phyloP scores from a whole-genome alignment of 1,139 yeast genomes.

The Yamadazyma sp. region DNA sequence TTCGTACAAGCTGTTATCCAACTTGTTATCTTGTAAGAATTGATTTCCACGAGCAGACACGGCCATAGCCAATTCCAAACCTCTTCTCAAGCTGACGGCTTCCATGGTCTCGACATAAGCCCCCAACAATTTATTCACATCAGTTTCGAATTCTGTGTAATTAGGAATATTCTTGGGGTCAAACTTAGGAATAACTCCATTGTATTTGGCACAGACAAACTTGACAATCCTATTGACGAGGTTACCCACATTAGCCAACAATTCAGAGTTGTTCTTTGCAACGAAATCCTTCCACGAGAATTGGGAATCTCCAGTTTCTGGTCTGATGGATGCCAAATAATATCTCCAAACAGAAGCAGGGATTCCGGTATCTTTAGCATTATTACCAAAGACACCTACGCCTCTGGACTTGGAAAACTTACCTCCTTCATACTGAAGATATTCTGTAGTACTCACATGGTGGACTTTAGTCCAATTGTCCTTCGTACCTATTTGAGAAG shows the following conservation, averaged over 20 bases:
- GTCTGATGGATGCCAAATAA: conserved; percentile 88
- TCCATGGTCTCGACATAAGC: conserved; percentile 75
- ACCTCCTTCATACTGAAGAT: conserved; percentile 95
- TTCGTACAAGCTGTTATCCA: conserved; percentile 81
- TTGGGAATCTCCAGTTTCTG: conserved; percentile 93
- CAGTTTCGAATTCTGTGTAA: conserved; percentile 52
- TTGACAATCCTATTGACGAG: conserved; percentile 92
- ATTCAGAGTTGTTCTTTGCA: conserved; percentile 86
- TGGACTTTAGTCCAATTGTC: conserved; percentile 90
- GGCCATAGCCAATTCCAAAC: conserved; percentile 88
- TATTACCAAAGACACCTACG: conserved; percentile 96
- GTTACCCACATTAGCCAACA: conserved; percentile 94
- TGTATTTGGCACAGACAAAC: conserved; percentile 86
- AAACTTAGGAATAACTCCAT: conserved; percentile 78
- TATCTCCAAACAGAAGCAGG: conserved; percentile 97
- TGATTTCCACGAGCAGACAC: conserved; percentile 91
- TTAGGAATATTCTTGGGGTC: conserved; percentile 47
- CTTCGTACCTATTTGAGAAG: conserved; percentile 82
- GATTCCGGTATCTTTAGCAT: conserved; percentile 90
- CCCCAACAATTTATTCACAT: conserved; percentile 60
- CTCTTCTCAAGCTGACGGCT: conserved; percentile 77
- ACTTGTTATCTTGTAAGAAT: conserved; percentile 92
- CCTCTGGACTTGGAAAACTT: conserved; percentile 96
- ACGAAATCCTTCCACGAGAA: conserved; percentile 97
- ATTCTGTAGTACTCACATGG: conserved; percentile 92